These are phyloP conservation scores for Gloeophyllum trabeum DNA, from an alignment of 768 basidiomycete genomes.

Conservation along the genomic window DNA sequence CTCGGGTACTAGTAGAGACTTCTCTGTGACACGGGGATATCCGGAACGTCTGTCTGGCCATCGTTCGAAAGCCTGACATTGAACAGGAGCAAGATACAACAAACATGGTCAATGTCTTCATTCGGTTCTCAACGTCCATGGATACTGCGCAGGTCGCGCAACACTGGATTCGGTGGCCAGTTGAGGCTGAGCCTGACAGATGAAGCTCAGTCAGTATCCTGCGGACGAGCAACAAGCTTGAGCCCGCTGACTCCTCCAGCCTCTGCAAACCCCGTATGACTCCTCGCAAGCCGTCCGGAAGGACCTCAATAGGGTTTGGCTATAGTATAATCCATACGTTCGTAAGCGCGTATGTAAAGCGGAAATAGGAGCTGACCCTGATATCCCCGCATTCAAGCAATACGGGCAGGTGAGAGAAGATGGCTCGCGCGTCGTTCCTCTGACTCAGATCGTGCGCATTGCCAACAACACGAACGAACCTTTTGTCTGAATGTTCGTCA, in stretches of 20 bases:
- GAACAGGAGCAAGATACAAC: too few species aligned
- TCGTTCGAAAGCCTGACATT: too few species aligned
- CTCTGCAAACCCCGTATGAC: conserved; percentile 8
- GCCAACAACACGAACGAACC: neutral
- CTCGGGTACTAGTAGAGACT: too few species aligned
- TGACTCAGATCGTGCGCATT: neutral
- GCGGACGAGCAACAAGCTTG: conserved; percentile 11
- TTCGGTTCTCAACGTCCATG: too few species aligned
- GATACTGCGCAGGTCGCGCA: too few species aligned
- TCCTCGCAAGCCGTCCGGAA: conserved; percentile 11
- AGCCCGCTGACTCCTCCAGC: conserved; percentile 10
- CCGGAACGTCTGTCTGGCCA: too few species aligned
- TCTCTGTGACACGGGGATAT: too few species aligned
- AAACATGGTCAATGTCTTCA: too few species aligned
- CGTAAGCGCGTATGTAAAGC: neutral
- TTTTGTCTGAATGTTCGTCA: neutral
- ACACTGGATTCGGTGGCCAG: too few species aligned
- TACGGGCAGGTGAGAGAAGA: neutral
- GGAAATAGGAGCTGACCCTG: neutral
- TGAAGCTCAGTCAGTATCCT: conserved; percentile 3
- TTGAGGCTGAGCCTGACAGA: too few species aligned
- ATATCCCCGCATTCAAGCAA: neutral
- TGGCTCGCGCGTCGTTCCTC: neutral
- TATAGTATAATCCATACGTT: neutral
- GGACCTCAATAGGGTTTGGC: conserved; percentile 13